A percentile compares a stretch with the other conserved stretches of the same genome.
Conservation (phyloP, 1,284 basidiomycete species). For the Sanghuangporus weigelae region DNA sequence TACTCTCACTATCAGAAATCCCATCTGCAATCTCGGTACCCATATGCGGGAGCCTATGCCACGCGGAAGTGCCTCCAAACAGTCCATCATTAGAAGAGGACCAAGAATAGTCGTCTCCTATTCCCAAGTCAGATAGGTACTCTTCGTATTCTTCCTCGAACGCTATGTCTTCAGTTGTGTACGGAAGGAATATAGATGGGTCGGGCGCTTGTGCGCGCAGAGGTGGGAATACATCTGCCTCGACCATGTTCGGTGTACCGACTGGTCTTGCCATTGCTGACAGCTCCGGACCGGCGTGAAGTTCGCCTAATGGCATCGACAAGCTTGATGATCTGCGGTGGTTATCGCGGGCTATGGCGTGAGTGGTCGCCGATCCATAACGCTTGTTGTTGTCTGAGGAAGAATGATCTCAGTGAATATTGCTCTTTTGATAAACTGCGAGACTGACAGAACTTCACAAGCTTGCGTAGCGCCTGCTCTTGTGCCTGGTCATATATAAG, state of each 20-base stretch:
- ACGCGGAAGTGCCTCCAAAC: conserved; percentile 58
- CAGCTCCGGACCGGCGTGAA: conserved; percentile 70
- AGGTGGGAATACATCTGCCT: conserved; percentile 80
- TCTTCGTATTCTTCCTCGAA: conserved; percentile 88
- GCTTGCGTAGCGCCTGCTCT: conserved; percentile 90
- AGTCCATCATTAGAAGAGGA: conserved; percentile 28
- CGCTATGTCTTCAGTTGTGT: conserved; percentile 79
- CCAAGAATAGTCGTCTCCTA: conserved; percentile 34
- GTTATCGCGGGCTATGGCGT: conserved; percentile 43
- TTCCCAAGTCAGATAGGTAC: conserved; percentile 76
- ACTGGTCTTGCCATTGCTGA: conserved; percentile 67
- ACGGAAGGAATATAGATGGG: conserved; percentile 79
- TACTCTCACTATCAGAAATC: conserved; percentile 88
- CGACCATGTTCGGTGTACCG: conserved; percentile 71
- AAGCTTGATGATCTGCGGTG: conserved; percentile 76
- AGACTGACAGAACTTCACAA: conserved; percentile 91
- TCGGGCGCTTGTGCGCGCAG: conserved; percentile 77
- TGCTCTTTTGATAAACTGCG: not conserved
- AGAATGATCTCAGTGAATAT: conserved; percentile 5
- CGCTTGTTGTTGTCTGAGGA: conserved; percentile 71
- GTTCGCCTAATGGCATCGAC: conserved; percentile 71
- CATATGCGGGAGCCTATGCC: conserved; percentile 69
- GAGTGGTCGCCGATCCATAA: conserved; percentile 63
- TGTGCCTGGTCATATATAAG: conserved; percentile 58
- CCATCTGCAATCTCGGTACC: conserved; percentile 69